These are phyloP conservation scores for Phytophthora sojae DNA, from an alignment of 352 stramenopile species.

Conservation along the genomic window DNA sequence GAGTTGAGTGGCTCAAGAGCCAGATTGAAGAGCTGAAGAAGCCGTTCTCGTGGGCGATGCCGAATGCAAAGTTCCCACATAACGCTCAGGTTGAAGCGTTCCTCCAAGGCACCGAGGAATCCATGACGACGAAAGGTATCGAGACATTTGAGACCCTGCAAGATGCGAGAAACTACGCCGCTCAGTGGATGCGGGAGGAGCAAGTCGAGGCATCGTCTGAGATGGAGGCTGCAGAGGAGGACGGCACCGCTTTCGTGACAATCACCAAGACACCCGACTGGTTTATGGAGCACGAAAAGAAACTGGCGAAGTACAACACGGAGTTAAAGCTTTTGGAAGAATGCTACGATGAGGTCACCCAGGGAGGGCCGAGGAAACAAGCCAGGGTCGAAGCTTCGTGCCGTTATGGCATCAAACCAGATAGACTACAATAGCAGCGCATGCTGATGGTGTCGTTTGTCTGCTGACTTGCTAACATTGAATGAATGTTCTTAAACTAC, in stretches of 20 bases:
- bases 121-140: slow-evolving; percentile 13
- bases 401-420: too few species aligned
- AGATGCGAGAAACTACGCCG: slow-evolving; percentile 12
- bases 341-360: not conserved
- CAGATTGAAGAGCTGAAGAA: slow-evolving; percentile 2
- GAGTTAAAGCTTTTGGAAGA: not conserved
- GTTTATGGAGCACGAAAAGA: not conserved
- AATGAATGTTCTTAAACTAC: too few species aligned
- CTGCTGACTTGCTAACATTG: too few species aligned
- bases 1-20: slow-evolving; percentile 21
- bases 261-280: not conserved
- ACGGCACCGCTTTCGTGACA: not conserved
- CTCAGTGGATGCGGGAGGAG: not conserved
- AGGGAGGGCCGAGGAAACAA: not conserved
- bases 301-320: not conserved
- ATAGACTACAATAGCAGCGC: too few species aligned
- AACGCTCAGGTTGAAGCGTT: slow-evolving; percentile 19
- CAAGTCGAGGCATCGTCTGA: not conserved
- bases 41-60: slow-evolving; percentile 34
- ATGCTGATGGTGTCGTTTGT: too few species aligned
- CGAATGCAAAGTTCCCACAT: not conserved
- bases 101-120: slow-evolving; percentile 16
- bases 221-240: not conserved
- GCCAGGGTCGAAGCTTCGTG: not conserved
- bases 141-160: not conserved